Conservation (phyloP, 768 basidiomycete species). For the Trametes elegans region DNA sequence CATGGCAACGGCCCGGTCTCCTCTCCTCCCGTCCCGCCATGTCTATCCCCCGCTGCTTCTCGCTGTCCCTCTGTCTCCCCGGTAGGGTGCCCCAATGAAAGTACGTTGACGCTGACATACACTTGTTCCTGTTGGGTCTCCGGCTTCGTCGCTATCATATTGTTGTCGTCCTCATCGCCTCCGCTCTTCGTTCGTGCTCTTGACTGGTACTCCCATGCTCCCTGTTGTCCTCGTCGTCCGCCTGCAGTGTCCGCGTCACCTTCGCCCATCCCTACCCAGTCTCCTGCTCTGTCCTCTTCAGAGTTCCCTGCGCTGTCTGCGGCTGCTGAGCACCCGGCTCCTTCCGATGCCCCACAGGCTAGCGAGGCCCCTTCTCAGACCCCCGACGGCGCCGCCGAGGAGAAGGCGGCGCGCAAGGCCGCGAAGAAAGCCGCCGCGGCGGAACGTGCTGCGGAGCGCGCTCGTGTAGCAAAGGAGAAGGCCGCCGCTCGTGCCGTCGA, state of each 20-base stretch:
- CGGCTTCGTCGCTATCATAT: conserved; percentile 26
- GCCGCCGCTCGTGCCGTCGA: conserved; percentile 52
- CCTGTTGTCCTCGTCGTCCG: conserved; percentile 33
- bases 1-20: conserved; percentile 28
- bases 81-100: conserved; percentile 25
- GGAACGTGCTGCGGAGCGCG: conserved; percentile 61
- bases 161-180: conserved; percentile 27
- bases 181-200: conserved; percentile 32
- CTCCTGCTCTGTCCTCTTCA: conserved; percentile 54
- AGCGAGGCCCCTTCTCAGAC: conserved; percentile 27
- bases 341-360: conserved; percentile 25
- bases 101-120: conserved; percentile 29
- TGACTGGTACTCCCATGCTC: conserved; percentile 4
- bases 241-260: conserved; percentile 24
- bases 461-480: conserved; percentile 56
- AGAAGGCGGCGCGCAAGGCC: conserved; percentile 60
- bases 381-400: conserved; percentile 35
- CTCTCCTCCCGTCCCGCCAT: conserved; percentile 22
- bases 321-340: conserved; percentile 29
- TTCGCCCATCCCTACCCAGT: conserved; percentile 37
- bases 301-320: conserved; percentile 75
- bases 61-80: conserved; percentile 28
- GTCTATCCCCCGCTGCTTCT: conserved; percentile 34
- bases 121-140: conserved; percentile 27
- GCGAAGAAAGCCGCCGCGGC: conserved; percentile 62